Percentiles rank a stretch among this genome's conserved stretches.
Evolutionary conservation across 805 yeast genomes (phyloP).

Genomic region (Groenewaldozyma tartarivorans): DNA sequence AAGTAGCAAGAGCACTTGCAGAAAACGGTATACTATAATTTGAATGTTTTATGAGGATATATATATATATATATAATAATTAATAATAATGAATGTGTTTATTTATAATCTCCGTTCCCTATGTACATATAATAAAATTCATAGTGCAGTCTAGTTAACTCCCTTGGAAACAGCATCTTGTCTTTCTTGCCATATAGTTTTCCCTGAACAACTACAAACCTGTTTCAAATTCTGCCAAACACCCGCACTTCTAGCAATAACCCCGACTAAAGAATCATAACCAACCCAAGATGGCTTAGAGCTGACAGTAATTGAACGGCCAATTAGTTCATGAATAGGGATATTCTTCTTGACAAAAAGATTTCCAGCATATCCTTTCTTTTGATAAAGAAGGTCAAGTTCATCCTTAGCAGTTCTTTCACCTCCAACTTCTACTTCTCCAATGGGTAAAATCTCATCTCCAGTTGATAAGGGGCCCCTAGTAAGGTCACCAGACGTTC

Average conservation of each 20-base stretch:
- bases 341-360: conserved; percentile 37
- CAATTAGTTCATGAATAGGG: conserved; percentile 53
- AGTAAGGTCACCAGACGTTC: conserved; percentile 68
- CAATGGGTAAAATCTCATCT: conserved; percentile 29
- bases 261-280: conserved; percentile 51
- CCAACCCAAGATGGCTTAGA: conserved; percentile 15
- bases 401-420: conserved; percentile 4
- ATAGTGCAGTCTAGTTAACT: conserved; percentile 11
- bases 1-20: conserved; percentile 24
- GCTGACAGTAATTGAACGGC: conserved; percentile 42
- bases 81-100: background rate
- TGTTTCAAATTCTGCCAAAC: conserved; percentile 92
- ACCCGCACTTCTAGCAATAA: conserved; percentile 93
- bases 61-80: background rate
- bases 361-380: conserved; percentile 24
- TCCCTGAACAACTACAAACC: conserved; percentile 91
- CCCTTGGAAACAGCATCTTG: conserved; percentile 62
- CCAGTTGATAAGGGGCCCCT: conserved; percentile 30
- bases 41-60: background rate
- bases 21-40: conserved; percentile 22
- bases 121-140: background rate
- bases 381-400: conserved; percentile 5
- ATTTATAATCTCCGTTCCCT: background rate
- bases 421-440: conserved; percentile 14
- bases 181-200: conserved; percentile 93